A percentile compares a stretch with the other conserved stretches of the same genome.
These are phyloP conservation scores for Geranium incanum DNA, from an alignment of 441 rosid species.

Conservation along the genomic window DNA sequence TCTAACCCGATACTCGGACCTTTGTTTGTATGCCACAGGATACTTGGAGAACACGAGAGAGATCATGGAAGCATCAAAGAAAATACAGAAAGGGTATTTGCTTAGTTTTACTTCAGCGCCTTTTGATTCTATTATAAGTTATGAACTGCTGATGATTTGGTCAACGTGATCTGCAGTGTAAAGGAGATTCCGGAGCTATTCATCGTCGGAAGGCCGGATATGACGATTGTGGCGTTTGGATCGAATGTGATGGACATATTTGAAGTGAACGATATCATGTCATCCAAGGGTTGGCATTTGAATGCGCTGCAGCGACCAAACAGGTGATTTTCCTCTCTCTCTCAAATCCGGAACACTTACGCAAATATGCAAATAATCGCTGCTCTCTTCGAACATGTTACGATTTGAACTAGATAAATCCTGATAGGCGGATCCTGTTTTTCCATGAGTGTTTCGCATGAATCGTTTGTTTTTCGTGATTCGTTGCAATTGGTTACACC, in stretches of 20 bases:
- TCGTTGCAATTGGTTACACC: neutral
- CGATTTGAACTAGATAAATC: neutral
- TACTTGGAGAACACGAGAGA: constrained; percentile 65
- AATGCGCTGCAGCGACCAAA: constrained; percentile 93
- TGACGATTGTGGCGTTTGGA: constrained; percentile 87
- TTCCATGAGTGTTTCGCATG: too few relatives aligned
- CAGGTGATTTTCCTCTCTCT: constrained; percentile 38
- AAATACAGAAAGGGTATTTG: constrained; percentile 54
- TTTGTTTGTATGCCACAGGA: constrained; percentile 31
- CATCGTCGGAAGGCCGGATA: constrained; percentile 76
- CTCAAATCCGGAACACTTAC: neutral
- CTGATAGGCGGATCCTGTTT: neutral
- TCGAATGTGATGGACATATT: constrained; percentile 63
- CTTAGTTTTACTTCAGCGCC: constrained; percentile 5
- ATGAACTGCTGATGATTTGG: constrained; percentile 11
- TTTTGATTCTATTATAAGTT: neutral
- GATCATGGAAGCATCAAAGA: constrained; percentile 76
- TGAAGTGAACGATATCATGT: constrained; percentile 86
- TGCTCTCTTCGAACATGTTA: neutral
- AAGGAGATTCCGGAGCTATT: constrained; percentile 65
- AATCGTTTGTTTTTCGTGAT: too few relatives aligned
- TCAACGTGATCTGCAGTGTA: constrained; percentile 37
- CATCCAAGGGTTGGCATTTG: constrained; percentile 92
- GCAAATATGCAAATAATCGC: neutral
- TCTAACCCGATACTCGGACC: neutral